phyloP scores from a whole-genome alignment of 768 basidiomycete genomes.

The Hortiboletus campestris region DNA sequence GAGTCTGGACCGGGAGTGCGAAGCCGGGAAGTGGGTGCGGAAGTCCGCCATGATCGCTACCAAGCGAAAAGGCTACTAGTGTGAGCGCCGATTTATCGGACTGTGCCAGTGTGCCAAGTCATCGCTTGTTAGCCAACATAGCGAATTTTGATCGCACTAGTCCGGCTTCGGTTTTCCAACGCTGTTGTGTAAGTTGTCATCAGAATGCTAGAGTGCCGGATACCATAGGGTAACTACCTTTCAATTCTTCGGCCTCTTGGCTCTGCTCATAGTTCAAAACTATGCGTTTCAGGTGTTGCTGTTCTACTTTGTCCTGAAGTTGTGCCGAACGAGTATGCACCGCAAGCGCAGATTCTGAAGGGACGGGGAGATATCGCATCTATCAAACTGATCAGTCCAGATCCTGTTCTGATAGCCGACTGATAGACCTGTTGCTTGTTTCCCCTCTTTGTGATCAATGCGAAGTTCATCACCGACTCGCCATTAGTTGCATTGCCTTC shows the following conservation, averaged over 20 bases:
- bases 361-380: conserved; percentile 88
- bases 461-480: conserved; percentile 78
- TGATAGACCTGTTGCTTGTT: conserved; percentile 79
- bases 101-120: conserved; percentile 10
- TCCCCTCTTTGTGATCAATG: conserved; percentile 87
- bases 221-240: conserved; percentile 43
- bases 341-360: conserved; percentile 83
- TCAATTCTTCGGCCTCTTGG: conserved; percentile 81
- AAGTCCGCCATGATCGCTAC: conserved; percentile 20
- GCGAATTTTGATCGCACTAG: conserved; percentile 73
- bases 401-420: conserved; percentile 2
- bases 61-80: conserved; percentile 20
- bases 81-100: conserved; percentile 18
- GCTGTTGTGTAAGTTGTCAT: conserved; percentile 37
- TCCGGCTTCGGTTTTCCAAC: conserved; percentile 65
- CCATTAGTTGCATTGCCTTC: conserved; percentile 32
- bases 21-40: conserved; percentile 21
- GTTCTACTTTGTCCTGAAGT: conserved; percentile 91
- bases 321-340: conserved; percentile 90
- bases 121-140: conserved; percentile 55
- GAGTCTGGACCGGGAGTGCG: conserved; percentile 20
- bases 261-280: conserved; percentile 90
- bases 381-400: conserved; percentile 32
- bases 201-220: background rate
- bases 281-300: conserved; percentile 94